Evolutionary conservation across 2,329 filamentous ascomycete species (phyloP), one percentile per base, ranked within the genome.

Genomic region (Epicoccum nigrum): DNA sequence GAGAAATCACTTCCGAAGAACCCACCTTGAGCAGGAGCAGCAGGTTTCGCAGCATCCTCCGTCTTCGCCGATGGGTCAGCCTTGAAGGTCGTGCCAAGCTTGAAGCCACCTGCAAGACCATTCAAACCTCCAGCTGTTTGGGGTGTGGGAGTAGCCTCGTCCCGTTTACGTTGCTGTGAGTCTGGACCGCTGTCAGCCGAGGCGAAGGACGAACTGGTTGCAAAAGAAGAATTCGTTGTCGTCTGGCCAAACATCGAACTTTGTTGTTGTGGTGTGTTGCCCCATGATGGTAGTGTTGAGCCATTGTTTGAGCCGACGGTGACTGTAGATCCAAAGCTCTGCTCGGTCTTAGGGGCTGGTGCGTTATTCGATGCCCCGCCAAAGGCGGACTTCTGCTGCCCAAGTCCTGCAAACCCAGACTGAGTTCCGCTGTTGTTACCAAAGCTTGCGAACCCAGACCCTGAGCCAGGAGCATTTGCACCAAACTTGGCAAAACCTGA

Each of bases 1-100:
- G 81, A 78, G 68, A 90, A 89, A 8, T 76, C 80, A 44, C 75
- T 77, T n/a, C 83, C 83, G 64, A 90, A 89, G 58, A 88, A 78
- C 4, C 78, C 77, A 11, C 76, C 76, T n/a, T 73, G 71, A 16
- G 69, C 60, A n/a, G 71, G 69, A 17, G 71, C 68, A 17, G 72
- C 67, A 13, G 81, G 74, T 55, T 81, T 82, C 7, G 81, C 77
- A 28, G 79, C 73, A 50, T 87, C 83, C 50, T 87, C 83, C 19
- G 88, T 81, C 51, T 84, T 85, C 1, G 82, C 78, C 35, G 80
- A 79, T 5, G 82, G 80, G 58, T 89, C 86, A 7, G 80, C 79
- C 63, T 86, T 84, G 74, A 90, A 91, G 1, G 83, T 86, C 23
- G 84, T 86, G 31, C 82, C 81, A 13, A 90, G 76, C 60, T 88